These are phyloP conservation scores for Amaranthus hypochondriacus DNA, from an alignment of 148 eudicot genomes.

Conservation along the genomic window DNA sequence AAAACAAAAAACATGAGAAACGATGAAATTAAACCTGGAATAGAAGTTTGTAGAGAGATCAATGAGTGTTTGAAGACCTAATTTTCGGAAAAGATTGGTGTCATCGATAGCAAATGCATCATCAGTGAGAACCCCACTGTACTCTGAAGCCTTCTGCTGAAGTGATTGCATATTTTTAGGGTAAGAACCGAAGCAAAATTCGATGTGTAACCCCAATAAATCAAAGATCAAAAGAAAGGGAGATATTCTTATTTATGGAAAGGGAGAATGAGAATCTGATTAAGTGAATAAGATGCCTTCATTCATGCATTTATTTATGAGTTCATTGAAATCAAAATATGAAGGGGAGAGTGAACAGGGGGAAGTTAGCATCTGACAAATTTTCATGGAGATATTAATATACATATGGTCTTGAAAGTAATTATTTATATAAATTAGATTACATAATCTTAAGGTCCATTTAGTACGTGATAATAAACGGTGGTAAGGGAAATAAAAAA, in stretches of 20 bases:
- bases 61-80: slow-evolving; percentile 77
- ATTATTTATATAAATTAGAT: too few species aligned
- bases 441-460: too few species aligned
- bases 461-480: too few species aligned
- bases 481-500: too few species aligned
- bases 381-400: too few species aligned
- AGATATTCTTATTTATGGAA: not conserved
- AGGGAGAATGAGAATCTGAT: not conserved
- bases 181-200: not conserved
- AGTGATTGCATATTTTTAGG: slow-evolving; percentile 58
- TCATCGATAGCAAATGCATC: slow-evolving; percentile 86
- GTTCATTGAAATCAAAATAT: too few species aligned
- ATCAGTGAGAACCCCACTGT: slow-evolving; percentile 62
- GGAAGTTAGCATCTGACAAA: too few species aligned
- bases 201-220: not conserved
- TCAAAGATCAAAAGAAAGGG: not conserved
- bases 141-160: slow-evolving; percentile 77
- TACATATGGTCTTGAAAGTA: too few species aligned
- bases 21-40: slow-evolving; percentile 41
- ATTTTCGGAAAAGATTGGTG: slow-evolving; percentile 67
- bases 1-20: not conserved
- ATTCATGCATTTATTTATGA: not conserved
- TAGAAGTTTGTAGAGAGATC: slow-evolving; percentile 86
- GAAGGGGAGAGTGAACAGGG: too few species aligned
- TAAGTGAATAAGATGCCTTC: not conserved